A percentile compares a stretch with the other conserved stretches of the same genome.
Evolutionary conservation across 495 filamentous ascomycete genomes (phyloP).

Genomic region (Neurospora sp.): DNA sequence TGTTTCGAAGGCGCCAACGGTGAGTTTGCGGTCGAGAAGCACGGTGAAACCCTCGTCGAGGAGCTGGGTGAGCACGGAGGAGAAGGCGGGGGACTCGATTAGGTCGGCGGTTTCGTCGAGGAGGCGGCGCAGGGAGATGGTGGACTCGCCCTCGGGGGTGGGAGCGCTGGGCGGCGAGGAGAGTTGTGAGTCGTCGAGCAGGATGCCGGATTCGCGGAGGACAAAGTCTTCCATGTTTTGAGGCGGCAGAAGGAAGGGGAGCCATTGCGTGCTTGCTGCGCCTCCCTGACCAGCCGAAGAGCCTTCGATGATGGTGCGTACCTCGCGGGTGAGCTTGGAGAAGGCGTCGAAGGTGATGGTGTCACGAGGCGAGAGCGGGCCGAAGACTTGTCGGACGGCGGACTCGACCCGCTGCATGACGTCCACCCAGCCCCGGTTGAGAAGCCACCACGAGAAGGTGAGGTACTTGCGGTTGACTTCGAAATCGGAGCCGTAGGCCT

Average conservation of each 20-base stretch:
- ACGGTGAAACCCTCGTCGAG: constrained; percentile 80
- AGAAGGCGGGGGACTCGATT: constrained; percentile 85
- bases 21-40: constrained; percentile 69
- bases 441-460: constrained; percentile 95
- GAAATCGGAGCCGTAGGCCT: constrained; percentile 80
- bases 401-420: constrained; percentile 67
- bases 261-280: constrained; percentile 54
- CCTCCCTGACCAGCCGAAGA: constrained; percentile 43
- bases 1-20: constrained; percentile 64
- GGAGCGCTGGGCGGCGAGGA: background rate
- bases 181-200: constrained; percentile 36
- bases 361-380: constrained; percentile 74
- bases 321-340: constrained; percentile 63
- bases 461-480: constrained; percentile 91
- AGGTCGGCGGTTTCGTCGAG: constrained; percentile 93
- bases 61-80: constrained; percentile 69
- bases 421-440: constrained; percentile 80
- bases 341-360: constrained; percentile 71
- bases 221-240: constrained; percentile 67
- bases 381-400: constrained; percentile 80
- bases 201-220: constrained; percentile 71
- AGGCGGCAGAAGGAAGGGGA: constrained; percentile 75
- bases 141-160: constrained; percentile 19
- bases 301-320: constrained; percentile 78
- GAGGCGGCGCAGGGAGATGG: constrained; percentile 65